phyloP scores from a whole-genome alignment of 2,329 filamentous ascomycete genomes.

The Hymenoscyphus repandus region DNA sequence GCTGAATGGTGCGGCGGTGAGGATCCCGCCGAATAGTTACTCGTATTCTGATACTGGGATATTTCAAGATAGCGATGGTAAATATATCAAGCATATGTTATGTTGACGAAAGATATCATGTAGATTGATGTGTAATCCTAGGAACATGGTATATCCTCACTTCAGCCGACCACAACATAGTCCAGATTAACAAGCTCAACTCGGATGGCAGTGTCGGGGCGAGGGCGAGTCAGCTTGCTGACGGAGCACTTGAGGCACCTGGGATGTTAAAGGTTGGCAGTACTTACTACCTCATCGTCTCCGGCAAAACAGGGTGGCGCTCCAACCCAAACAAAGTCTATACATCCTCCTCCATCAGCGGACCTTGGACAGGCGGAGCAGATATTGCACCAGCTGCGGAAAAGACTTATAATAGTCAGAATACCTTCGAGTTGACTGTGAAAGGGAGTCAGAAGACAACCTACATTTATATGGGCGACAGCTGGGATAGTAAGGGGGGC shows the following conservation, averaged over 20 bases:
- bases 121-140: slow-evolving; percentile 4
- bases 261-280: slow-evolving; percentile 32
- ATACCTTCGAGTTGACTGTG: slow-evolving; percentile 34
- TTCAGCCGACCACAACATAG: slow-evolving; percentile 36
- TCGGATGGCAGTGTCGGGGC: slow-evolving; percentile 33
- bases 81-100: not conserved
- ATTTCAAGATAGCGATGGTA: slow-evolving; percentile 30
- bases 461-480: slow-evolving; percentile 36
- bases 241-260: slow-evolving; percentile 34
- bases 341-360: slow-evolving; percentile 30
- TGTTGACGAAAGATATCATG: slow-evolving; percentile 13
- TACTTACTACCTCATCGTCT: slow-evolving; percentile 35
- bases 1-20: slow-evolving; percentile 29
- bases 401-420: slow-evolving; percentile 35
- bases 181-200: slow-evolving; percentile 37
- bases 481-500: slow-evolving; percentile 34
- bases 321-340: slow-evolving; percentile 36
- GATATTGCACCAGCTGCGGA: slow-evolving; percentile 33
- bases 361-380: slow-evolving; percentile 31
- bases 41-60: slow-evolving; percentile 38
- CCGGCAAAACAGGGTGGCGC: slow-evolving; percentile 34
- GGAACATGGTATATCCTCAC: slow-evolving; percentile 37
- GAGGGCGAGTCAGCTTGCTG: slow-evolving; percentile 26
- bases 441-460: slow-evolving; percentile 31
- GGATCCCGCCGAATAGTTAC: slow-evolving; percentile 35